phyloP scores from a whole-genome alignment of 225 moss, liverwort and hornwort genomes.

The Marchantia paleacea region DNA sequence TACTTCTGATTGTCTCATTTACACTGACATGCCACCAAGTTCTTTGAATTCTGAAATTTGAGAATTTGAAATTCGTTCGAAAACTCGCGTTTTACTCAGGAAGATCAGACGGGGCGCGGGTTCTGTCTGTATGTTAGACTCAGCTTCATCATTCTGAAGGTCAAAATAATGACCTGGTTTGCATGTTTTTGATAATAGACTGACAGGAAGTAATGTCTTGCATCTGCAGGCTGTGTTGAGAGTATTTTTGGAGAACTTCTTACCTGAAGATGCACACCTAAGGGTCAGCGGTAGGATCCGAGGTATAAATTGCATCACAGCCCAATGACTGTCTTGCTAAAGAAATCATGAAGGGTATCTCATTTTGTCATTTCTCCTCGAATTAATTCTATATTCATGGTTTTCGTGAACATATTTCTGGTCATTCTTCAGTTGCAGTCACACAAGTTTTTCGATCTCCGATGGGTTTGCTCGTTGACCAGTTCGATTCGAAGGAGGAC shows the following conservation, averaged over 20 bases:
- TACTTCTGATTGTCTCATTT: background rate
- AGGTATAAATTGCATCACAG: constrained; percentile 40
- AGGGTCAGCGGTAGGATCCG: constrained; percentile 80
- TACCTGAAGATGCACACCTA: constrained; percentile 75
- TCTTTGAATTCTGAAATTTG: too few relatives aligned
- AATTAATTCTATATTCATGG: too few relatives aligned
- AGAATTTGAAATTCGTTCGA: too few relatives aligned
- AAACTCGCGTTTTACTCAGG: background rate
- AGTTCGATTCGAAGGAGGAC: constrained; percentile 87
- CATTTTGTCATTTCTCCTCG: too few relatives aligned
- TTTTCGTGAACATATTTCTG: too few relatives aligned
- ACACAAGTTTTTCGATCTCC: constrained; percentile 90
- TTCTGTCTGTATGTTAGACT: background rate
- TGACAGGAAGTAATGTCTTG: background rate
- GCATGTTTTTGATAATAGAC: background rate
- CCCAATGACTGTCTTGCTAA: too few relatives aligned
- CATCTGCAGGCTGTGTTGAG: constrained; percentile 72
- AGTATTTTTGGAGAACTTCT: constrained; percentile 66
- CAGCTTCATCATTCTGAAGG: too few relatives aligned
- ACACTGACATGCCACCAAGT: too few relatives aligned
- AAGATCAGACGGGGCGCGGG: background rate
- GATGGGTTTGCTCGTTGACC: constrained; percentile 74
- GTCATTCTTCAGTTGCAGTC: constrained; percentile 57
- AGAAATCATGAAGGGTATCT: too few relatives aligned
- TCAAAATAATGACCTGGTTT: too few relatives aligned